A percentile compares a stretch with the other conserved stretches of the same genome.
phyloP scores from a whole-genome alignment of 108 stramenopile genomes.

The Heterococcus sp. region DNA sequence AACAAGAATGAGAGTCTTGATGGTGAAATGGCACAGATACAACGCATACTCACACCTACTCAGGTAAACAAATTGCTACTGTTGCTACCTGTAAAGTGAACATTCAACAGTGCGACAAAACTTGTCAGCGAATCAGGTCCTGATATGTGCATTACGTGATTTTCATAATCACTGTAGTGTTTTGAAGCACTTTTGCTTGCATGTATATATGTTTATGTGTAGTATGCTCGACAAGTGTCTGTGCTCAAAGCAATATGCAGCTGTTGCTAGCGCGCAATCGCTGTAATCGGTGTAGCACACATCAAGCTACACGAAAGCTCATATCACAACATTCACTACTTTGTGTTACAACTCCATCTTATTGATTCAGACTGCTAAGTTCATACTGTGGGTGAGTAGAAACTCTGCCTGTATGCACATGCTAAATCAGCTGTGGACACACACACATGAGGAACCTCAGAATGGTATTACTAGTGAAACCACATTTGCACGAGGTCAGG shows the following conservation, averaged over 20 bases:
- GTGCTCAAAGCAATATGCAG: neutral
- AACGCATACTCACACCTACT: no score
- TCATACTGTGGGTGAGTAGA: slow-evolving; percentile 84
- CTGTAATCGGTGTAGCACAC: no score
- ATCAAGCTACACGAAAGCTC: neutral
- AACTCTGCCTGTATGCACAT: slow-evolving; percentile 89
- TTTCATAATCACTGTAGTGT: no score
- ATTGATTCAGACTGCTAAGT: slow-evolving; percentile 77
- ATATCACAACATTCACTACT: neutral
- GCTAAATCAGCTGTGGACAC: slow-evolving; percentile 86
- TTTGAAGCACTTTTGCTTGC: neutral
- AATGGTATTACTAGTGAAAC: no score
- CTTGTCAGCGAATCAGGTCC: no score
- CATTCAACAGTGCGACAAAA: no score
- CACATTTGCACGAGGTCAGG: no score
- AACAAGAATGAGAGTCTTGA: slow-evolving; percentile 68
- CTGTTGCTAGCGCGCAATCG: neutral
- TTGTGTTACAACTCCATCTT: neutral
- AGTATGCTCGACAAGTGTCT: neutral
- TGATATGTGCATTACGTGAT: no score
- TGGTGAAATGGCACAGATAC: slow-evolving; percentile 71
- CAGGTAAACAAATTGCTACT: no score
- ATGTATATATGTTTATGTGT: neutral
- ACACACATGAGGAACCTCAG: slow-evolving; percentile 13
- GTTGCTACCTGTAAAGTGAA: no score